Percentiles rank a stretch among this genome's conserved stretches.
phyloP scores from a whole-genome alignment of 306 rosid genomes.

The Begonia fuchsioides region DNA sequence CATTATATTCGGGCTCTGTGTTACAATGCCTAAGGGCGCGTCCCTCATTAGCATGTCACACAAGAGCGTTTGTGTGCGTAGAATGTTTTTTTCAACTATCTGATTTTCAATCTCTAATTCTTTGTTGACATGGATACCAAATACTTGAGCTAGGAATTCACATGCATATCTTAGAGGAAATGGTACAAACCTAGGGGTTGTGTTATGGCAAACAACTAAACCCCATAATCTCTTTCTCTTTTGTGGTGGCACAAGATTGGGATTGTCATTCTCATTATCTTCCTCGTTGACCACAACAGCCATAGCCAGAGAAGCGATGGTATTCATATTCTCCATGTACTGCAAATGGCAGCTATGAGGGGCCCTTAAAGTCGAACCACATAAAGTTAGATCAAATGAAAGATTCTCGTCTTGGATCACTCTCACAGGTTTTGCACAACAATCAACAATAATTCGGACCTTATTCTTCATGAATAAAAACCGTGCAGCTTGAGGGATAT shows the following conservation, averaged over 20 bases:
- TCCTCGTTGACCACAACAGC: constrained; percentile 84
- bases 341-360: constrained; percentile 83
- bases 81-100: constrained; percentile 68
- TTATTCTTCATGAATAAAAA: constrained; percentile 84
- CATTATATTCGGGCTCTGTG: constrained; percentile 86
- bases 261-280: constrained; percentile 53
- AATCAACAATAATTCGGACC: constrained; percentile 91
- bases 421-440: constrained; percentile 60
- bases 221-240: constrained; percentile 94
- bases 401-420: constrained; percentile 80
- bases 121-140: constrained; percentile 89
- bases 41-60: constrained; percentile 96
- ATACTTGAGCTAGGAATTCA: constrained; percentile 89
- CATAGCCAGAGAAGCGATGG: constrained; percentile 88
- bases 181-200: constrained; percentile 81
- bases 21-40: constrained; percentile 78
- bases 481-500: constrained; percentile 88
- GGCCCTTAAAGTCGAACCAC: constrained; percentile 88
- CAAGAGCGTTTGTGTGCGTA: constrained; percentile 82
- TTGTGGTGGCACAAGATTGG: constrained; percentile 48
- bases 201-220: constrained; percentile 86
- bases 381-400: constrained; percentile 59
- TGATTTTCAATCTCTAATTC: constrained; percentile 78
- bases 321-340: constrained; percentile 80
- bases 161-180: constrained; percentile 98